phyloP scores from a whole-genome alignment of 2,329 filamentous ascomycete genomes.

The Xylaria multiplex region DNA sequence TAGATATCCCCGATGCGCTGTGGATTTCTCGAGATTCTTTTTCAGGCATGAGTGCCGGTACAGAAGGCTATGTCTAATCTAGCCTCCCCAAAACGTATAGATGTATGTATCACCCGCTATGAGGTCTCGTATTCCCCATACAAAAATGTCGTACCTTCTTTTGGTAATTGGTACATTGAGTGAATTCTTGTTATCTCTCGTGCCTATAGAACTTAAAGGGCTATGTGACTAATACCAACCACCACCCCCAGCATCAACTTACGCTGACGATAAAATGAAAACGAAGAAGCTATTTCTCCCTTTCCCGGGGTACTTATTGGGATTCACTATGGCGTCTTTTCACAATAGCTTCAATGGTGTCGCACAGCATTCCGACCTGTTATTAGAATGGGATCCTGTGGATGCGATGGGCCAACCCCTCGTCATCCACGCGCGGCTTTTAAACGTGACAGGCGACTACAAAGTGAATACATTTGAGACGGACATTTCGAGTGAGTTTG shows the following conservation, averaged over 20 bases:
- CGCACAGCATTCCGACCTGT: slow-evolving; percentile 38
- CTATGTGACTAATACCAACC: background rate
- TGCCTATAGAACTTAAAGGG: background rate
- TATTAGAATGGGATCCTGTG: slow-evolving; percentile 40
- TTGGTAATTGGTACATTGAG: background rate
- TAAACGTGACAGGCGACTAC: slow-evolving; percentile 41
- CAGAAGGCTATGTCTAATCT: background rate
- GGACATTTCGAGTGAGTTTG: slow-evolving; percentile 40
- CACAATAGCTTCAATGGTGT: slow-evolving; percentile 37
- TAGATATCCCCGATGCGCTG: background rate
- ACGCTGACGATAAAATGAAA: background rate
- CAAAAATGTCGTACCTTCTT: no score
- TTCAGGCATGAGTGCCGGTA: background rate
- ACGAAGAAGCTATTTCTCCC: background rate
- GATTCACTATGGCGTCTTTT: slow-evolving; percentile 27
- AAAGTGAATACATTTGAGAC: slow-evolving; percentile 40
- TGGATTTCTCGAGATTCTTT: background rate
- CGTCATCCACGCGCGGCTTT: slow-evolving; percentile 36
- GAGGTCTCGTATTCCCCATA: background rate
- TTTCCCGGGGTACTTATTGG: background rate
- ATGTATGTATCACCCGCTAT: background rate
- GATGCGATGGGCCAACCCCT: slow-evolving; percentile 38
- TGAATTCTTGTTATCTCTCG: no score
- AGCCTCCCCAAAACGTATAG: background rate
- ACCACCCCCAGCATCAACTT: background rate